Conservation (phyloP, 306 rosid species). For the Rosa lucieae region DNA sequence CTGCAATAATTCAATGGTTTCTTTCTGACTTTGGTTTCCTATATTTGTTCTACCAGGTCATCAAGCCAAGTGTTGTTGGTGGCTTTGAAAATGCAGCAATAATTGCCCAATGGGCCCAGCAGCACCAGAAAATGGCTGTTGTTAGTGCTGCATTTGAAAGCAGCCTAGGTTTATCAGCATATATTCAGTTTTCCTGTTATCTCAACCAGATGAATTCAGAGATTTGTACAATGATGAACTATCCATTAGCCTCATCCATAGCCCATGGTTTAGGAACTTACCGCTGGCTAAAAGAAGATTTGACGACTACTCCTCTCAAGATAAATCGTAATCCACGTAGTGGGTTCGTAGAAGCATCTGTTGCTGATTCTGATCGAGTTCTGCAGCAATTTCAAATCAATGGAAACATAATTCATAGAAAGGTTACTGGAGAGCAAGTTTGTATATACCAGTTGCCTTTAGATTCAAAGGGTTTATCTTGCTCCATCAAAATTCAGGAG, state of each 20-base stretch:
- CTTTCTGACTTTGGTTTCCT: slow-evolving; percentile 7
- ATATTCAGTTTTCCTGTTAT: slow-evolving; percentile 72
- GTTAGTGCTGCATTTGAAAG: slow-evolving; percentile 91
- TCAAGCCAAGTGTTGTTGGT: slow-evolving; percentile 91
- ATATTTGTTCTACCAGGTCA: slow-evolving; percentile 57
- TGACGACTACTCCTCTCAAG: slow-evolving; percentile 50
- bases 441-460: slow-evolving; percentile 44
- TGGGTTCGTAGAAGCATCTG: slow-evolving; percentile 78
- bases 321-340: slow-evolving; percentile 52
- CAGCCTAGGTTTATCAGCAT: slow-evolving; percentile 86
- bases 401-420: slow-evolving; percentile 38
- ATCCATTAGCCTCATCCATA: slow-evolving; percentile 42
- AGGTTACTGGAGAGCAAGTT: slow-evolving; percentile 47
- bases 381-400: slow-evolving; percentile 58
- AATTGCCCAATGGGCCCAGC: slow-evolving; percentile 88
- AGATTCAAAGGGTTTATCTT: slow-evolving; percentile 46
- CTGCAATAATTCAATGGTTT: neutral
- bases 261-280: slow-evolving; percentile 96
- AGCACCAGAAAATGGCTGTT: slow-evolving; percentile 81
- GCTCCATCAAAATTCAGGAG: slow-evolving; percentile 60
- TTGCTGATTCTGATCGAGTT: slow-evolving; percentile 56
- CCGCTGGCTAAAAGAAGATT: slow-evolving; percentile 85
- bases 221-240: slow-evolving; percentile 37
- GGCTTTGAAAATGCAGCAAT: slow-evolving; percentile 87
- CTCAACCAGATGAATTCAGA: slow-evolving; percentile 59